phyloP scores from a whole-genome alignment of 805 yeast genomes.

The Wickerhamomyces canadensis region DNA sequence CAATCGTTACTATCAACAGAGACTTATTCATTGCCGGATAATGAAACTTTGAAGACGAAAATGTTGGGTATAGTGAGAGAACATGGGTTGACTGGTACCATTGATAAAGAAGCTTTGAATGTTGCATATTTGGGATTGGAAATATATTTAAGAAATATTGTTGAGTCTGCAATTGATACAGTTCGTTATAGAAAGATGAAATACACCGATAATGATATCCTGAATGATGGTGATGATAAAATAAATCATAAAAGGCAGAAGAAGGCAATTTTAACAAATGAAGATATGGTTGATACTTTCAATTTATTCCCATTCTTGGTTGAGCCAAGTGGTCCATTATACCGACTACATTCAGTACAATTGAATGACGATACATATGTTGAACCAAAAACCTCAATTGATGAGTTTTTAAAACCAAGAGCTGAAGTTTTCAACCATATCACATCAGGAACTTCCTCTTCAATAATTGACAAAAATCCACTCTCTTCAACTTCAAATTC shows the following conservation, averaged over 20 bases:
- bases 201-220: constrained; percentile 27
- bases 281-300: constrained; percentile 62
- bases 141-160: constrained; percentile 63
- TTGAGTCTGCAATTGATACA: constrained; percentile 71
- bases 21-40: constrained; percentile 76
- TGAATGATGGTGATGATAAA: not conserved
- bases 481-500: too few species aligned
- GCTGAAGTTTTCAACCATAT: constrained; percentile 2
- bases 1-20: constrained; percentile 79
- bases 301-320: constrained; percentile 60
- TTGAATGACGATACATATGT: constrained; percentile 45
- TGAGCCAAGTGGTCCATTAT: constrained; percentile 60
- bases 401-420: constrained; percentile 14
- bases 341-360: constrained; percentile 42
- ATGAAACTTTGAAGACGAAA: constrained; percentile 56
- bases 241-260: constrained; percentile 10
- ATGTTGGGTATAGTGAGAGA: constrained; percentile 84
- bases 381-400: constrained; percentile 20
- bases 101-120: constrained; percentile 77
- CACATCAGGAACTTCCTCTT: constrained; percentile 1
- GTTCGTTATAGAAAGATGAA: constrained; percentile 55
- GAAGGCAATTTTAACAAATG: constrained; percentile 48
- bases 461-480: constrained; percentile 1
- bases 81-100: constrained; percentile 77
- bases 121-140: constrained; percentile 78